These are phyloP conservation scores for Carex scoparia DNA, from an alignment of 176 grass and related monocot genomes.

Conservation along the genomic window DNA sequence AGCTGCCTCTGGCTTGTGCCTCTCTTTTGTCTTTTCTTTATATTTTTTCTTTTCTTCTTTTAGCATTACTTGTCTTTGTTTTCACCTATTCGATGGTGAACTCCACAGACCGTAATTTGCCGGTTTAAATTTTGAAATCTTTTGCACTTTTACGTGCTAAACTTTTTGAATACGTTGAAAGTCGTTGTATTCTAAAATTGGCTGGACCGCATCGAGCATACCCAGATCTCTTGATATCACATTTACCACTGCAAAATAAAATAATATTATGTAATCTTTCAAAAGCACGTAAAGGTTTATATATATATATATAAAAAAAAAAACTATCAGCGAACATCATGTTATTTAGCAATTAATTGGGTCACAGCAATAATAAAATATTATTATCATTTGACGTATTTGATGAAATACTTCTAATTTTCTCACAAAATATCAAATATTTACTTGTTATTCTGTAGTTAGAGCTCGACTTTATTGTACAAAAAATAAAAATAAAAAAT, in stretches of 20 bases:
- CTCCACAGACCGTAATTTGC: neutral
- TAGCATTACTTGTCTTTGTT: neutral
- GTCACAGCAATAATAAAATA: too few relatives aligned
- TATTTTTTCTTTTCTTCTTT: neutral
- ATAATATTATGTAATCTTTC: neutral
- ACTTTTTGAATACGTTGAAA: neutral
- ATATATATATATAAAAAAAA: too few relatives aligned
- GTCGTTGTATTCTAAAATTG: neutral
- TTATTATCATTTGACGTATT: too few relatives aligned
- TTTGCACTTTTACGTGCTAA: slow-evolving; percentile 6
- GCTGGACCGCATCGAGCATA: neutral
- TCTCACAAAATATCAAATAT: too few relatives aligned
- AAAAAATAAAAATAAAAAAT: too few relatives aligned
- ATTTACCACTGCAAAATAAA: neutral
- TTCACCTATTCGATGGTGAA: neutral
- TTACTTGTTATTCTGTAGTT: too few relatives aligned
- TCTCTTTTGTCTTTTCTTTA: slow-evolving; percentile 9
- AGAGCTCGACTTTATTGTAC: too few relatives aligned
- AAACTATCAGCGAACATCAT: too few relatives aligned
- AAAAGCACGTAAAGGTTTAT: neutral
- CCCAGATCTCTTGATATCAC: neutral
- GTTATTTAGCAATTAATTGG: too few relatives aligned
- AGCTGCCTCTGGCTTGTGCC: neutral
- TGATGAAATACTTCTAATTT: too few relatives aligned
- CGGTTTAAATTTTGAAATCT: slow-evolving; percentile 23